These are phyloP conservation scores for Trichoderma sp. DNA, from an alignment of 2,329 filamentous ascomycete species.

Conservation along the genomic window DNA sequence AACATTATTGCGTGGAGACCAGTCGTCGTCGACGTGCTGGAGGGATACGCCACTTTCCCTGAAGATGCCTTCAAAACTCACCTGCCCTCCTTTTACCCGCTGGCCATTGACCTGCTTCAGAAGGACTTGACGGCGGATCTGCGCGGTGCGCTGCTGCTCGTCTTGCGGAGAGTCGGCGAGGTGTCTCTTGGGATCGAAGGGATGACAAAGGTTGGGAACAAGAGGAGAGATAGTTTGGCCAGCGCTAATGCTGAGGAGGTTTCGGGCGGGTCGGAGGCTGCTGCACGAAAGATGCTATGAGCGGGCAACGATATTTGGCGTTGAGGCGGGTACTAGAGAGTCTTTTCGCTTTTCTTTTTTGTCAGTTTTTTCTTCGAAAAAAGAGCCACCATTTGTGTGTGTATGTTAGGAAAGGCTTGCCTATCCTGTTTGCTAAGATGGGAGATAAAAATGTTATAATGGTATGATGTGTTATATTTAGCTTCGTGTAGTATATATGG, in stretches of 20 bases:
- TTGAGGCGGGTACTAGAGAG: slow-evolving; percentile 34
- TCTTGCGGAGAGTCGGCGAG: slow-evolving; percentile 82
- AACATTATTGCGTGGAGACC: slow-evolving; percentile 97
- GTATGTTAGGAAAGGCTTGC: slow-evolving; percentile 5
- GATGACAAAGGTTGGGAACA: slow-evolving; percentile 38
- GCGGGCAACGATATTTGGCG: slow-evolving; percentile 24
- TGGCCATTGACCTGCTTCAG: slow-evolving; percentile 76
- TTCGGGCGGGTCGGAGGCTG: slow-evolving; percentile 32
- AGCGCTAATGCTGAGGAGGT: slow-evolving; percentile 34
- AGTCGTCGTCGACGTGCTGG: slow-evolving; percentile 93
- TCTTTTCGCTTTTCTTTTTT: neutral
- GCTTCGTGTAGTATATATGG: neutral
- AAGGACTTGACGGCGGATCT: slow-evolving; percentile 81
- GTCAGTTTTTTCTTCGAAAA: neutral
- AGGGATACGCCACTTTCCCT: slow-evolving; percentile 85
- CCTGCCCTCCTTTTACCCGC: slow-evolving; percentile 78
- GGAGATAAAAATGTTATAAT: slow-evolving; percentile 7
- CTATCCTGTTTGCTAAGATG: neutral
- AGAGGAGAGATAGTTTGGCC: slow-evolving; percentile 41
- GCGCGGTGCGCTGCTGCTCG: slow-evolving; percentile 69
- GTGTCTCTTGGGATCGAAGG: slow-evolving; percentile 58
- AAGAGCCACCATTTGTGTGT: slow-evolving; percentile 9
- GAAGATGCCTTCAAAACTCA: slow-evolving; percentile 75
- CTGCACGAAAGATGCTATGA: slow-evolving; percentile 37
- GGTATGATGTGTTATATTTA: neutral